phyloP scores from a whole-genome alignment of 495 filamentous ascomycete species.

The Xylaria scruposa region DNA sequence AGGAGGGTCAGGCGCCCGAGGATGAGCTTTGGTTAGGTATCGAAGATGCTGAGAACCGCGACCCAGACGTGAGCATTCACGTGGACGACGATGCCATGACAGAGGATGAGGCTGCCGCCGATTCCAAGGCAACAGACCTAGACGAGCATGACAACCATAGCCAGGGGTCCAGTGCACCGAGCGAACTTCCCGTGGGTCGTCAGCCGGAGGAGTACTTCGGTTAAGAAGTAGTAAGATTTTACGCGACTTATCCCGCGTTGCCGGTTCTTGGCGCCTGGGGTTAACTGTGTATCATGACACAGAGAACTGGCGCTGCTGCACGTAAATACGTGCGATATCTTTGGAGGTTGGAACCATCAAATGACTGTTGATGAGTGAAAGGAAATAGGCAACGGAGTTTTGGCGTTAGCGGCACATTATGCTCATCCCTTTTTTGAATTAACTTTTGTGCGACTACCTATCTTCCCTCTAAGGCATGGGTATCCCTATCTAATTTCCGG shows the following conservation, averaged over 20 bases:
- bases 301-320: neutral
- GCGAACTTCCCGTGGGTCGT: conserved; percentile 45
- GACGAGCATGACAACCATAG: conserved; percentile 43
- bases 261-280: neutral
- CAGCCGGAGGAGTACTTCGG: neutral
- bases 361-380: neutral
- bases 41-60: conserved; percentile 53
- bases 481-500: neutral
- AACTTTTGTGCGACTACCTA: neutral
- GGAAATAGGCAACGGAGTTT: conserved; percentile 8
- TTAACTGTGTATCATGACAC: neutral
- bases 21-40: conserved; percentile 54
- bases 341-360: neutral
- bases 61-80: conserved; percentile 39
- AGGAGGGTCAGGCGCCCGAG: conserved; percentile 43
- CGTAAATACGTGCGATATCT: neutral
- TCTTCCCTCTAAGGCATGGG: neutral
- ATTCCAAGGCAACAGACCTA: conserved; percentile 10
- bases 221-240: neutral
- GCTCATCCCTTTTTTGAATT: neutral
- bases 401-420: neutral
- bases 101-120: conserved; percentile 27
- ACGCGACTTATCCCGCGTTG: neutral
- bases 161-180: conserved; percentile 45
- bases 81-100: conserved; percentile 33